A percentile compares a stretch with the other conserved stretches of the same genome.
phyloP scores from a whole-genome alignment of 768 basidiomycete genomes.

The Termitomyces sp. region DNA sequence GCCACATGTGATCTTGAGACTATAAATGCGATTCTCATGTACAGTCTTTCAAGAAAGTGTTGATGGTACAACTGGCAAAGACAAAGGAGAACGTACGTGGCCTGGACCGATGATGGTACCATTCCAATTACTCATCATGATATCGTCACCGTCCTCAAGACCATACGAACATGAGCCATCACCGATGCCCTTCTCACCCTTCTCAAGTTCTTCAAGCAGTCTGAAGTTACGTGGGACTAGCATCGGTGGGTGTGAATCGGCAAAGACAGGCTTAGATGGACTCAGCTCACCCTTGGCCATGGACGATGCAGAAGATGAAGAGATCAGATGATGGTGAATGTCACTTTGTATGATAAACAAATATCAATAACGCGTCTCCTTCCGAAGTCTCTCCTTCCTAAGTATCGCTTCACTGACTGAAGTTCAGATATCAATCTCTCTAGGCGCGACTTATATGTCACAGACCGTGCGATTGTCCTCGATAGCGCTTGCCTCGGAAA shows the following conservation, averaged over 20 bases:
- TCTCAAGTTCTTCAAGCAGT: conserved; percentile 96
- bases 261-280: neutral
- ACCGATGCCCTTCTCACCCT: conserved; percentile 99
- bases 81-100: conserved; percentile 57
- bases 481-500: too few relatives aligned
- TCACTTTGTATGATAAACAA: neutral
- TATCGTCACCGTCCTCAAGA: conserved; percentile 91
- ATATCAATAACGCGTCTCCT: neutral
- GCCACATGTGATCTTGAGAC: conserved; percentile 84
- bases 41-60: conserved; percentile 58
- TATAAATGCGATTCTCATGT: conserved; percentile 99
- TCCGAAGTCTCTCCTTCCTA: too few relatives aligned
- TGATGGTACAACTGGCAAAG: conserved; percentile 10
- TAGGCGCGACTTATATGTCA: too few relatives aligned
- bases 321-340: neutral
- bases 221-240: conserved; percentile 95
- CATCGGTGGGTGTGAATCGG: neutral
- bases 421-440: too few relatives aligned
- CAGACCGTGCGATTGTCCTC: too few relatives aligned
- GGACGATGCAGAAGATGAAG: conserved; percentile 1
- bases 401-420: too few relatives aligned
- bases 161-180: conserved; percentile 98
- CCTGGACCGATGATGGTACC: conserved; percentile 99
- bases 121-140: conserved; percentile 98
- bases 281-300: conserved; percentile 50